Percentiles rank a stretch among this genome's conserved stretches.
These are phyloP conservation scores for Rubus idaeus DNA, from an alignment of 306 rosid species.

Conservation along the genomic window DNA sequence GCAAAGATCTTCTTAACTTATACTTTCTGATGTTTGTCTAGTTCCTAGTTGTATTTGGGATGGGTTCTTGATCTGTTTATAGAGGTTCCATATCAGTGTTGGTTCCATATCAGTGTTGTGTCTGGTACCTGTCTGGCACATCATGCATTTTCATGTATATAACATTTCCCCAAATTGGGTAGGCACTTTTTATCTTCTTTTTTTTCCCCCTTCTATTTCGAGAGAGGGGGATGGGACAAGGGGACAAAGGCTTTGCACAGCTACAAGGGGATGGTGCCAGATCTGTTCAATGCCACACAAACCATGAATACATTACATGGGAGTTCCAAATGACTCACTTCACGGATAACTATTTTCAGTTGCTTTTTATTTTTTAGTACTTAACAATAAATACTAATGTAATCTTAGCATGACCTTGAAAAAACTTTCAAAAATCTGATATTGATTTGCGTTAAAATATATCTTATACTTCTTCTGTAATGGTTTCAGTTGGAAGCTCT, in stretches of 20 bases:
- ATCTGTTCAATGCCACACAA: neutral
- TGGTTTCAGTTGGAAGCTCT: conserved; percentile 77
- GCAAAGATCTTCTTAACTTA: conserved; percentile 4
- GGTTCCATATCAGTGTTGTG: neutral
- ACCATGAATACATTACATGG: neutral
- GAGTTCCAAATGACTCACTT: neutral
- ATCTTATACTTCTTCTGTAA: neutral
- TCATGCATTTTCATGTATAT: neutral
- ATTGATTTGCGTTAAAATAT: too few species aligned
- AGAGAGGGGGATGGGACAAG: neutral
- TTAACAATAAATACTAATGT: too few species aligned
- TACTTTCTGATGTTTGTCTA: conserved; percentile 5
- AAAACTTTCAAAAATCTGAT: too few species aligned
- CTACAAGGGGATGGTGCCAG: too few species aligned
- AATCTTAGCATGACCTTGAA: too few species aligned
- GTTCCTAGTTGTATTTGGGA: neutral
- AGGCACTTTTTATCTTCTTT: neutral
- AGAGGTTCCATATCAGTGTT: neutral
- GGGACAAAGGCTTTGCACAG: neutral
- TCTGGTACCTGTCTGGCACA: neutral
- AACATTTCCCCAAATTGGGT: neutral
- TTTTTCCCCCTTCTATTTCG: too few species aligned
- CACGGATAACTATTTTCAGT: neutral
- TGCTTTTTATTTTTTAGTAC: neutral
- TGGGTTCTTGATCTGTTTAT: neutral